These are phyloP conservation scores for Noccaea bulbosa DNA, from an alignment of 345 rosid species.

Conservation along the genomic window DNA sequence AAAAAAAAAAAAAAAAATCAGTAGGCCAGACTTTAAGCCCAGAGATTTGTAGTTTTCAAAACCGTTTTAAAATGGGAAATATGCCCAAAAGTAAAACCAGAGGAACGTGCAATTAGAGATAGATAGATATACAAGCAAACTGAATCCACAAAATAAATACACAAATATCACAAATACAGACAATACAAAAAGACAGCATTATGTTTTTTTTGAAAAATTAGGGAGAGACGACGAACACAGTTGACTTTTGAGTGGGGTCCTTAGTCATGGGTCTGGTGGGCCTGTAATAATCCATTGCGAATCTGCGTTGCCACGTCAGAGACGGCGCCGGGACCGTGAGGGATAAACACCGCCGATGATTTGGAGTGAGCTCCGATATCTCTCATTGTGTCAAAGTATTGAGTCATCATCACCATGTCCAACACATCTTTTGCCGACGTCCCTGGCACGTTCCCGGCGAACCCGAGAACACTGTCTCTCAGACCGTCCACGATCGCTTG, in stretches of 20 bases:
- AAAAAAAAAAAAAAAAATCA: too few relatives aligned
- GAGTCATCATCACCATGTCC: slow-evolving; percentile 51
- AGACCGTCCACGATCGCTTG: slow-evolving; percentile 67
- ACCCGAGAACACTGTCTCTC: slow-evolving; percentile 62
- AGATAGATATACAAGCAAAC: not conserved
- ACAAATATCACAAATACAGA: not conserved
- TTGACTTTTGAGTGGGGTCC: slow-evolving; percentile 15
- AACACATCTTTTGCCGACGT: slow-evolving; percentile 50
- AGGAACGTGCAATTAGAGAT: too few relatives aligned
- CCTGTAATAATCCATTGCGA: slow-evolving; percentile 48
- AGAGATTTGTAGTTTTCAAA: too few relatives aligned
- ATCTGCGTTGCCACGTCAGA: slow-evolving; percentile 47
- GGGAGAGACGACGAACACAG: slow-evolving; percentile 4
- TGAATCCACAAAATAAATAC: not conserved
- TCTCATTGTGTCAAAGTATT: slow-evolving; percentile 51
- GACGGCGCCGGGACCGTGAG: slow-evolving; percentile 51
- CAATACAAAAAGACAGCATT: not conserved
- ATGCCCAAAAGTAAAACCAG: too few relatives aligned
- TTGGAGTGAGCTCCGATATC: slow-evolving; percentile 47
- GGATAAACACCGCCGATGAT: slow-evolving; percentile 44
- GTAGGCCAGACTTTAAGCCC: too few relatives aligned
- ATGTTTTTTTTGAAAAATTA: not conserved
- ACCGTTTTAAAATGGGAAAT: too few relatives aligned
- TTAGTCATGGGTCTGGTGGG: slow-evolving; percentile 12
- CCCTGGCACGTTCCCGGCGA: slow-evolving; percentile 59